These are phyloP conservation scores for Loxodes magnus DNA, from an alignment of 73 alveolate genomes.

Conservation along the genomic window DNA sequence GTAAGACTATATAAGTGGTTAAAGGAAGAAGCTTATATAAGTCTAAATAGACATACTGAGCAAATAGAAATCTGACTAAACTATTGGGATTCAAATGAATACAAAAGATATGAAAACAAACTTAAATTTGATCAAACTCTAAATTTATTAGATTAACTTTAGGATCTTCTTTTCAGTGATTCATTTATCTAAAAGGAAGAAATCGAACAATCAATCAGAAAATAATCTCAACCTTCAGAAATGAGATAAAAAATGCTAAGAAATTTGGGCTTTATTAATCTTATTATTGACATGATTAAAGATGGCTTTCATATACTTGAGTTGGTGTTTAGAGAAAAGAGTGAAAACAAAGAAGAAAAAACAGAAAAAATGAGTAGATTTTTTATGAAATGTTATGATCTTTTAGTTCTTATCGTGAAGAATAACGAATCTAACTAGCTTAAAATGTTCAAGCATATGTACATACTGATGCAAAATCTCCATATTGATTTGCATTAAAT, in stretches of 20 bases:
- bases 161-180: background rate
- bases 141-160: background rate
- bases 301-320: constrained; percentile 10
- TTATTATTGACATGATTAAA: background rate
- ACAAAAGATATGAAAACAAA: background rate
- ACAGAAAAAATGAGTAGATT: constrained; percentile 14
- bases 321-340: background rate
- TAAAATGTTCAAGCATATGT: constrained; percentile 5
- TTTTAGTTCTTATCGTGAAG: constrained; percentile 18
- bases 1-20: no score
- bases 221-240: no score
- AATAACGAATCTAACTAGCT: constrained; percentile 22
- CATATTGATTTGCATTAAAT: constrained; percentile 32
- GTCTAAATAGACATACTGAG: no score
- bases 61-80: background rate
- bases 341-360: no score
- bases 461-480: constrained; percentile 14
- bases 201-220: no score
- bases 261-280: background rate
- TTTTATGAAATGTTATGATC: constrained; percentile 14
- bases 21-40: no score
- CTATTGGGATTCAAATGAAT: constrained; percentile 2
- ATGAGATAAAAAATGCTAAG: constrained; percentile 7
- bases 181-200: no score
- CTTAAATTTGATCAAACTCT: background rate